These are phyloP conservation scores for Paulownia fortunei DNA, from an alignment of 257 asterid genomes.

Conservation along the genomic window DNA sequence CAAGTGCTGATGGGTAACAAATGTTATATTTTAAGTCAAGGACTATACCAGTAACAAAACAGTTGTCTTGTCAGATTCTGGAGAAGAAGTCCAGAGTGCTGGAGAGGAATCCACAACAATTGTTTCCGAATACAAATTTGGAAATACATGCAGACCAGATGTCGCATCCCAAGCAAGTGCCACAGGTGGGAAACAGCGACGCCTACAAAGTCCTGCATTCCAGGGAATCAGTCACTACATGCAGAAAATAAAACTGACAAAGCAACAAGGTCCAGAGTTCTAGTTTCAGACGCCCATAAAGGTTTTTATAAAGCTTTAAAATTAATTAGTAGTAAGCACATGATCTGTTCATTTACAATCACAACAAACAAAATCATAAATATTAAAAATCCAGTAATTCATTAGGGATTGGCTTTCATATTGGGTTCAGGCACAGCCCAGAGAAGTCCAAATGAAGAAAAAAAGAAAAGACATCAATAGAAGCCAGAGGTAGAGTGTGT, in stretches of 20 bases:
- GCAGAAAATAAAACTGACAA: conserved; percentile 31
- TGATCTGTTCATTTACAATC: background rate
- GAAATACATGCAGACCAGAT: conserved; percentile 92
- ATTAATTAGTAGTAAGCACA: background rate
- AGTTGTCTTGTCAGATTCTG: conserved; percentile 73
- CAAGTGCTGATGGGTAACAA: conserved; percentile 19
- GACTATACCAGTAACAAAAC: conserved; percentile 73
- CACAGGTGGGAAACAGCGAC: conserved; percentile 97
- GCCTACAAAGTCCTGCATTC: conserved; percentile 81
- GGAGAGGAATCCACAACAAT: conserved; percentile 95
- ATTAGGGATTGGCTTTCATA: background rate
- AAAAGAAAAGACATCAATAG: background rate
- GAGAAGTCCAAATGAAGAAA: background rate
- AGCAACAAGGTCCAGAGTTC: conserved; percentile 15
- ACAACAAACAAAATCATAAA: background rate
- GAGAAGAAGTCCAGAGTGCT: conserved; percentile 75
- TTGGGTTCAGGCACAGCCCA: conserved; percentile 19
- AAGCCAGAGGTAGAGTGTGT: background rate
- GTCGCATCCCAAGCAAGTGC: conserved; percentile 96
- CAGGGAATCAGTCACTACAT: conserved; percentile 34
- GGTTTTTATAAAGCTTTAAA: background rate
- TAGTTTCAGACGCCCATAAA: background rate
- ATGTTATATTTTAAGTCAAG: conserved; percentile 24
- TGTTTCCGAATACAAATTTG: conserved; percentile 82
- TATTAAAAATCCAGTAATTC: background rate